phyloP scores from a whole-genome alignment of 2,329 filamentous ascomycete species.

The Ophiostoma tasmaniense region DNA sequence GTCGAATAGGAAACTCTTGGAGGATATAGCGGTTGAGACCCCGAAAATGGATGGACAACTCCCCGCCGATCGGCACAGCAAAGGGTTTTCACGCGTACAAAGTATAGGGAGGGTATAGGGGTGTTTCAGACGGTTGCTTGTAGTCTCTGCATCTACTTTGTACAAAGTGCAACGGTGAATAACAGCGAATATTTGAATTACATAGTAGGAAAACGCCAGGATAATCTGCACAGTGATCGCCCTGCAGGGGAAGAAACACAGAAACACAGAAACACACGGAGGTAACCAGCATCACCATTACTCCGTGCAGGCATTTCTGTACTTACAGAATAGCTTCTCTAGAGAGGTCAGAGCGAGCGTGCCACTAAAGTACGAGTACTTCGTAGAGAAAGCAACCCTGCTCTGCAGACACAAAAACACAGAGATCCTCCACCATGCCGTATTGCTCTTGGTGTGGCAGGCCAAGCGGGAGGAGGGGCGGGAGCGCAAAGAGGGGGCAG shows the following conservation, averaged over 20 bases:
- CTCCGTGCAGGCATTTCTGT: too few relatives aligned
- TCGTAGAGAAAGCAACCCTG: background rate
- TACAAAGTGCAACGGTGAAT: too few relatives aligned
- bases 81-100: background rate
- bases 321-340: too few relatives aligned
- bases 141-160: too few relatives aligned
- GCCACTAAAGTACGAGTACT: background rate
- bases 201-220: too few relatives aligned
- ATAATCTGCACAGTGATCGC: background rate
- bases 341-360: background rate
- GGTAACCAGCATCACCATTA: too few relatives aligned
- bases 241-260: background rate
- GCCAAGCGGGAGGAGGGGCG: slow-evolving; percentile 3
- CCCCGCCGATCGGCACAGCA: background rate
- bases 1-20: too few relatives aligned
- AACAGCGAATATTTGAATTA: background rate
- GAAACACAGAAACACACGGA: background rate
- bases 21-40: background rate
- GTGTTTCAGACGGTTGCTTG: background rate
- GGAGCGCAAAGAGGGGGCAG: background rate
- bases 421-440: background rate
- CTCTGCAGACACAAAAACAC: background rate
- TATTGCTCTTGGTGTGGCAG: background rate
- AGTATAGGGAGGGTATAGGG: background rate
- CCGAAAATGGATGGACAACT: background rate